phyloP scores from a whole-genome alignment of 148 eudicot genomes.

The Heliosperma pusillum region DNA sequence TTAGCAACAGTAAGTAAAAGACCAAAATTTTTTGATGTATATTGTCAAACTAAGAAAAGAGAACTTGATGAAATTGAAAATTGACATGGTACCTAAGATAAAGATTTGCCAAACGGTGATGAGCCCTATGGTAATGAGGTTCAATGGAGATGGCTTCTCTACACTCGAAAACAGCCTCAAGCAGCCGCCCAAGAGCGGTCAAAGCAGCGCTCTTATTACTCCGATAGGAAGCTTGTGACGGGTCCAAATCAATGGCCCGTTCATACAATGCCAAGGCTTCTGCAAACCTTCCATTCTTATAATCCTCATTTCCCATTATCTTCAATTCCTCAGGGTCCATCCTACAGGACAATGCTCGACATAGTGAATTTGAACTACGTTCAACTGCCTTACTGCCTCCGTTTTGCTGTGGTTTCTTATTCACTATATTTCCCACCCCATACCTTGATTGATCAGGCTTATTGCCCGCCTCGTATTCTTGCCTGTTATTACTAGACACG shows the following conservation, averaged over 20 bases:
- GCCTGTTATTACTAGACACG: constrained; percentile 15
- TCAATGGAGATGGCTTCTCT: constrained; percentile 82
- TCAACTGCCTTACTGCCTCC: constrained; percentile 19
- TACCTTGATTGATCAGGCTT: constrained; percentile 24
- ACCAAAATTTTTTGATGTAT: not conserved
- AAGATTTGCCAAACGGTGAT: constrained; percentile 80
- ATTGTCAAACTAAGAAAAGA: not conserved
- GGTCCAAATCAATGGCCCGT: constrained; percentile 83
- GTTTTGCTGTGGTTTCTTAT: constrained; percentile 28
- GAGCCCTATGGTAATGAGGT: constrained; percentile 85
- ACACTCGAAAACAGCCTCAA: constrained; percentile 94
- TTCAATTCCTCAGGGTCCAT: constrained; percentile 96
- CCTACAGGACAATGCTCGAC: constrained; percentile 80
- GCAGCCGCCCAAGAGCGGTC: constrained; percentile 79
- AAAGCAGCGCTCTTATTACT: constrained; percentile 92
- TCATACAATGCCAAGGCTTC: constrained; percentile 91
- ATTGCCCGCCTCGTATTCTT: constrained; percentile 20
- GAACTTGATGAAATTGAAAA: not conserved
- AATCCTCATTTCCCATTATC: constrained; percentile 91
- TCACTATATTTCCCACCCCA: constrained; percentile 56
- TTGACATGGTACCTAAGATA: constrained; percentile 56
- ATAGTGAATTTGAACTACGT: constrained; percentile 42
- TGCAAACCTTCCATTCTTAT: constrained; percentile 81
- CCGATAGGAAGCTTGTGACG: constrained; percentile 78
- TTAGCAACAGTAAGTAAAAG: not conserved